Percentiles rank a stretch among this genome's conserved stretches.
Evolutionary conservation across 805 yeast species (phyloP).

Genomic region (Metschnikowia cubensis): DNA sequence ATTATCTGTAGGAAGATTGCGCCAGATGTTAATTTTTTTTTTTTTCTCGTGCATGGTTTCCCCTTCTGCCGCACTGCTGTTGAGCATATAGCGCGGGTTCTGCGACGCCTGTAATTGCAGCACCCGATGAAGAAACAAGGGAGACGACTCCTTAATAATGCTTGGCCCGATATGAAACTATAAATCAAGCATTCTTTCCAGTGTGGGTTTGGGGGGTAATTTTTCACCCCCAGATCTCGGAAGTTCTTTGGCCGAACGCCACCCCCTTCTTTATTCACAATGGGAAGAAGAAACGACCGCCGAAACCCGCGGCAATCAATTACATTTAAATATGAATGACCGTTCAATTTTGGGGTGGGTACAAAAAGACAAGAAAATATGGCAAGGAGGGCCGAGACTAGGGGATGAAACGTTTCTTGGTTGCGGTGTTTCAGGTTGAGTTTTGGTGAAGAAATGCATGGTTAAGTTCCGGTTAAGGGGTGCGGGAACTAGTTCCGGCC

Average conservation of each 20-base stretch:
- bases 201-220: background rate
- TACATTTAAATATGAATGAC: no score
- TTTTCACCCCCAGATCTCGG: no score
- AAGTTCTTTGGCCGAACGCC: background rate
- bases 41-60: background rate
- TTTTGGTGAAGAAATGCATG: no score
- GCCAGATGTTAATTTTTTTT: background rate
- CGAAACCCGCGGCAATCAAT: no score
- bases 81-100: background rate
- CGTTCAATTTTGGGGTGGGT: no score
- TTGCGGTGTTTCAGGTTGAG: no score
- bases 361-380: no score
- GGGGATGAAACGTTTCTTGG: no score
- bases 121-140: background rate
- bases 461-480: no score
- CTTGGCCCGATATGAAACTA: background rate
- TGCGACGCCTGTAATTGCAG: slow-evolving; percentile 1
- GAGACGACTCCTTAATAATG: background rate
- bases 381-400: no score
- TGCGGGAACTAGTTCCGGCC: no score
- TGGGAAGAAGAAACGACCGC: no score
- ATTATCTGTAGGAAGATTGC: background rate
- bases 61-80: background rate
- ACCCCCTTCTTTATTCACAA: background rate
- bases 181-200: background rate